Evolutionary conservation across 2,329 filamentous ascomycete genomes (phyloP).

Genomic region (Coniochaeta pulveracea): DNA sequence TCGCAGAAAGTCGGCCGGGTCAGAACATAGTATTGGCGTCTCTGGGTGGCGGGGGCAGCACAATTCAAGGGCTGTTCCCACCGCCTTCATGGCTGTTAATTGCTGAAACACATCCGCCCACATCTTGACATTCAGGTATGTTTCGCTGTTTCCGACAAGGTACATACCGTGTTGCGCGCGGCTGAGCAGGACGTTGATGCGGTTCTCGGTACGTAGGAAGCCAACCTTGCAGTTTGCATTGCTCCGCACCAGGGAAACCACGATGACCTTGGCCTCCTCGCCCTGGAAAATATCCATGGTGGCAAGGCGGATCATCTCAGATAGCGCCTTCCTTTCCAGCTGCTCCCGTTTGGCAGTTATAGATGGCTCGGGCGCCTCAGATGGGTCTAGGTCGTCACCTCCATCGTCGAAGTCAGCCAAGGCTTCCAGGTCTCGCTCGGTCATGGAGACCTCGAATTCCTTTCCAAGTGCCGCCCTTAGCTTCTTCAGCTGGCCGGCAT

Average conservation of each 20-base stretch:
- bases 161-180: slow-evolving; percentile 61
- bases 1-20: slow-evolving; percentile 44
- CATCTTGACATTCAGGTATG: slow-evolving; percentile 46
- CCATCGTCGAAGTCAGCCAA: slow-evolving; percentile 23
- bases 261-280: slow-evolving; percentile 60
- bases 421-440: slow-evolving; percentile 49
- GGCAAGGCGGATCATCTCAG: slow-evolving; percentile 41
- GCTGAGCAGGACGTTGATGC: slow-evolving; percentile 58
- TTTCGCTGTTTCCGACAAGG: slow-evolving; percentile 55
- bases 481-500: slow-evolving; percentile 43
- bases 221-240: slow-evolving; percentile 48
- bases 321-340: slow-evolving; percentile 27
- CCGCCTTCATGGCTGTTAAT: slow-evolving; percentile 28
- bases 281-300: slow-evolving; percentile 72
- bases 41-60: slow-evolving; percentile 50
- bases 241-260: slow-evolving; percentile 61
- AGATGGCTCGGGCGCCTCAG: slow-evolving; percentile 14
- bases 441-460: slow-evolving; percentile 50
- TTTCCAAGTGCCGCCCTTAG: slow-evolving; percentile 31
- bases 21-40: slow-evolving; percentile 33
- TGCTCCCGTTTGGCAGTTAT: background rate
- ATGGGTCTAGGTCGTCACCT: too few relatives aligned
- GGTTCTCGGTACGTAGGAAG: slow-evolving; percentile 54
- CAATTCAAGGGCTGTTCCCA: slow-evolving; percentile 41
- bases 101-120: slow-evolving; percentile 48